Percentiles rank a stretch among this genome's conserved stretches.
Conservation (phyloP, 2,329 filamentous ascomycete species). For the Alternaria solani region DNA sequence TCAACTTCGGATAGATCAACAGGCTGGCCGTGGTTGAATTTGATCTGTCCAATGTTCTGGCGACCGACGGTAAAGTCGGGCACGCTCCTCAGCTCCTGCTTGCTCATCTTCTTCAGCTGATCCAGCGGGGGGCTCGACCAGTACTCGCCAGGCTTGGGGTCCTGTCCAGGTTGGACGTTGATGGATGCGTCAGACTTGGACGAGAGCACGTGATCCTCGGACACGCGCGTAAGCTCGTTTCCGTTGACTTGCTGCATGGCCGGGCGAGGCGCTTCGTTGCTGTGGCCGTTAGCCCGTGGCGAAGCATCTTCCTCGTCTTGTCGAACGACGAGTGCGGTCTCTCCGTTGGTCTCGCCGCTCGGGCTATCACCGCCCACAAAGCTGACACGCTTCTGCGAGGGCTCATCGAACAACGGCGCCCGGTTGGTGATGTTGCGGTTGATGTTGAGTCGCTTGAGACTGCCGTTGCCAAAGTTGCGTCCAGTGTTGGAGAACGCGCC, state of each 20-base stretch:
- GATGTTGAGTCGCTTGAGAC: constrained; percentile 90
- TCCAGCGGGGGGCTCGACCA: constrained; percentile 82
- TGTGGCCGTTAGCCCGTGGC: constrained; percentile 60
- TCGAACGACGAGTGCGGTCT: constrained; percentile 60
- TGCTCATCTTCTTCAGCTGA: constrained; percentile 80
- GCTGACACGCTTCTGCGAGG: constrained; percentile 77
- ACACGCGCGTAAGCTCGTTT: constrained; percentile 80
- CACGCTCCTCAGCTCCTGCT: constrained; percentile 78
- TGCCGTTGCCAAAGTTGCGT: constrained; percentile 53
- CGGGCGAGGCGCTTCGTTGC: constrained; percentile 54
- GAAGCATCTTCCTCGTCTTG: constrained; percentile 60
- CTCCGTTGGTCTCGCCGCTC: constrained; percentile 53
- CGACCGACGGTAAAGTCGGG: constrained; percentile 82
- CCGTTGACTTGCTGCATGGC: constrained; percentile 77
- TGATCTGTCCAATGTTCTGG: constrained; percentile 79
- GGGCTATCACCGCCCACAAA: constrained; percentile 72
- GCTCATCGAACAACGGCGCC: constrained; percentile 66
- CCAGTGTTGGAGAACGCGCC: constrained; percentile 79
- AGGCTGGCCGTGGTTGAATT: constrained; percentile 65
- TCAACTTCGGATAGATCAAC: constrained; percentile 84
- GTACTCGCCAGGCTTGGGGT: constrained; percentile 76
- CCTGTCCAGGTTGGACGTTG: constrained; percentile 44
- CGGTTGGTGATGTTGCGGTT: constrained; percentile 77
- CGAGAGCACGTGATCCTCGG: constrained; percentile 69
- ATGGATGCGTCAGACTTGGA: constrained; percentile 43